A percentile compares a stretch with the other conserved stretches of the same genome.
These are phyloP conservation scores for Saccharomycopsis fodiens DNA, from an alignment of 805 yeast genomes.

Conservation along the genomic window DNA sequence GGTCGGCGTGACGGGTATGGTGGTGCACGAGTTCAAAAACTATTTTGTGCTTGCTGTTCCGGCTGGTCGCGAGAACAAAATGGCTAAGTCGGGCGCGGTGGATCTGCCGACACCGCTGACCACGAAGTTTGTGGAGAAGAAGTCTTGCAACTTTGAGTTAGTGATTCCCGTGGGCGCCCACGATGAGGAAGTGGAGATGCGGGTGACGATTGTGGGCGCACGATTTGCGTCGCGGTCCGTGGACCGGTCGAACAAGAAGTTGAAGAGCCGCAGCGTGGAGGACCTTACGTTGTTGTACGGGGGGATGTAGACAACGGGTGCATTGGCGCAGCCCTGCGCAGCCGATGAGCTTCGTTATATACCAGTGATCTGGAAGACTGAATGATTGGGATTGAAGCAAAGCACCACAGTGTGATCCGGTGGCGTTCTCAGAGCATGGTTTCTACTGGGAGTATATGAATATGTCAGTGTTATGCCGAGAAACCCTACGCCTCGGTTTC, in stretches of 20 bases:
- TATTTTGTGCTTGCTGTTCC: constrained; percentile 17
- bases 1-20: constrained; percentile 12
- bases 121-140: constrained; percentile 52
- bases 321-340: no score
- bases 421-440: no score
- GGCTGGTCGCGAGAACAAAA: constrained; percentile 3
- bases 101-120: not conserved
- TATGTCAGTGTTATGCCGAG: no score
- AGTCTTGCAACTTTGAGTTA: constrained; percentile 55
- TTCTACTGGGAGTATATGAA: no score
- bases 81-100: not conserved
- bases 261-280: constrained; percentile 70
- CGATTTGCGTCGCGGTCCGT: constrained; percentile 66
- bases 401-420: no score
- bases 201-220: constrained; percentile 53
- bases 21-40: constrained; percentile 19
- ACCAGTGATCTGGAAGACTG: no score
- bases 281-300: no score
- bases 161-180: constrained; percentile 28
- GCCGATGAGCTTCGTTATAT: no score
- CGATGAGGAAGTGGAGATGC: constrained; percentile 14
- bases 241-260: constrained; percentile 79
- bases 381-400: no score
- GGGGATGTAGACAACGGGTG: no score
- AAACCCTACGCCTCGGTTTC: no score